Percentiles rank a stretch among this genome's conserved stretches.
These are phyloP conservation scores for Avena sativa DNA, from an alignment of 176 grass and related monocot species.

Conservation along the genomic window DNA sequence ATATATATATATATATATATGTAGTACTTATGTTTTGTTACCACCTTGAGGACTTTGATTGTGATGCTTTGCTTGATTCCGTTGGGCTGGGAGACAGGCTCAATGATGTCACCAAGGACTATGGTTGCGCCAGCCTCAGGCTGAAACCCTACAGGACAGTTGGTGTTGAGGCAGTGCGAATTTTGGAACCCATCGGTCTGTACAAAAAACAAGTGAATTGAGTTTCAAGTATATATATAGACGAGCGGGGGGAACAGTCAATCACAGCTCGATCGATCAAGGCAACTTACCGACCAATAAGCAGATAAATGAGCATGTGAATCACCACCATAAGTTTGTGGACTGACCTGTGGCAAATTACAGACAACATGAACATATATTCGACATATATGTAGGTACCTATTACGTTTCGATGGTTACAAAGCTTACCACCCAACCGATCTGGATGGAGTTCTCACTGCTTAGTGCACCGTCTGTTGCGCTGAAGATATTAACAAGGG, in stretches of 20 bases:
- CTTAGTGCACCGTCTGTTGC: not conserved
- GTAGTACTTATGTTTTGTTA: no score
- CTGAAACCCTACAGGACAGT: not conserved
- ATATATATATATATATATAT: no score
- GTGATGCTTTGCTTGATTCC: not conserved
- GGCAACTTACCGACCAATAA: not conserved
- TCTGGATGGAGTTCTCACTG: not conserved
- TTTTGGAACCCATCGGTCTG: not conserved
- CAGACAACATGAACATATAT: not conserved
- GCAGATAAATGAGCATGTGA: not conserved
- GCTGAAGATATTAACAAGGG: not conserved
- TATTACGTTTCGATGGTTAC: no score
- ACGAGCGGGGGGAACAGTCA: no score
- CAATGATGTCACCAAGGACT: not conserved
- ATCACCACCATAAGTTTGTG: not conserved
- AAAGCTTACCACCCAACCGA: not conserved
- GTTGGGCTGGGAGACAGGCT: not conserved
- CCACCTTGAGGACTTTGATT: not conserved
- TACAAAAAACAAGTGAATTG: not conserved
- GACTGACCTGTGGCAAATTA: not conserved
- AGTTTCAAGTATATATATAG: not conserved
- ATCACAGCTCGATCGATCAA: not conserved
- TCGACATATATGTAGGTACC: no score
- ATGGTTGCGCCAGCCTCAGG: not conserved
- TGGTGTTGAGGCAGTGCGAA: not conserved